Conservation (phyloP, 2,329 filamentous ascomycete species). For the Onygena corvina region DNA sequence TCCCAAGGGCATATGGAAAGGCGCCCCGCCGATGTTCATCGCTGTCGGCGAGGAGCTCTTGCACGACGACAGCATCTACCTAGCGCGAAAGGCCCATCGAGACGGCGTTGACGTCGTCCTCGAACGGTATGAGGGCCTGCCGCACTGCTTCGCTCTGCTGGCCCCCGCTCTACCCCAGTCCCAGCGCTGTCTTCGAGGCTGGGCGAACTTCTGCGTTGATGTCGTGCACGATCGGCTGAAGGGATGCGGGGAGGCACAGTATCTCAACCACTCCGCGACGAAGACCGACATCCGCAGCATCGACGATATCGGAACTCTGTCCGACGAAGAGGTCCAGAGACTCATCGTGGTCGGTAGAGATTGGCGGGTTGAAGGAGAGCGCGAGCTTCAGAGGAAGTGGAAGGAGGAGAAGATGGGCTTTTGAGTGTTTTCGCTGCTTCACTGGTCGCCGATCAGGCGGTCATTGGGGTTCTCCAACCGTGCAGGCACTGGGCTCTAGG, state of each 20-base stretch:
- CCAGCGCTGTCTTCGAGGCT: constrained; percentile 43
- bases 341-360: constrained; percentile 21
- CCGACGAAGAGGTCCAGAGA: constrained; percentile 28
- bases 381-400: constrained; percentile 24
- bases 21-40: constrained; percentile 32
- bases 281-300: constrained; percentile 23
- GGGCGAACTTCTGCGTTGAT: constrained; percentile 43
- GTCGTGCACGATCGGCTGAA: constrained; percentile 22
- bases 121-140: constrained; percentile 37
- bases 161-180: constrained; percentile 39
- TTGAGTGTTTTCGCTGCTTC: neutral
- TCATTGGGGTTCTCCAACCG: neutral
- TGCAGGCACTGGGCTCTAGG: neutral
- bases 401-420: constrained; percentile 15
- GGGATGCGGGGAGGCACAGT: constrained; percentile 20
- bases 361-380: constrained; percentile 28
- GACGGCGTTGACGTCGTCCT: constrained; percentile 27
- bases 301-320: constrained; percentile 24
- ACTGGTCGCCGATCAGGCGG: too few species aligned
- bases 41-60: constrained; percentile 33
- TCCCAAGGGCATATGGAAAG: constrained; percentile 29
- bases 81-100: constrained; percentile 31
- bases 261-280: constrained; percentile 23
- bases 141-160: constrained; percentile 45
- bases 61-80: constrained; percentile 30